These are phyloP conservation scores for Leptographium procerum DNA, from an alignment of 2,329 filamentous ascomycete genomes.

Conservation along the genomic window DNA sequence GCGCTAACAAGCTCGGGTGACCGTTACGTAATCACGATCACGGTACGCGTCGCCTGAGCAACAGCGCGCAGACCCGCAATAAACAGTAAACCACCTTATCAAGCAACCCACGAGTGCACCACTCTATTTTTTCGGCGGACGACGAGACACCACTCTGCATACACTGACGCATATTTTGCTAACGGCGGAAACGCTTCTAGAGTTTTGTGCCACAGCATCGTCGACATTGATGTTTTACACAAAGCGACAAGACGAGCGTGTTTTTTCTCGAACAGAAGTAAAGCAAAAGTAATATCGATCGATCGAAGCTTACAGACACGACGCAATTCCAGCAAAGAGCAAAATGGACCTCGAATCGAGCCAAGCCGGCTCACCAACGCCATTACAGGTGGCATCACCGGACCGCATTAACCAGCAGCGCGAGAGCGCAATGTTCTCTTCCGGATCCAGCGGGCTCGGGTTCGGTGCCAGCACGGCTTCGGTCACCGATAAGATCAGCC, in stretches of 20 bases:
- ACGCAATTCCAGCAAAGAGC: too few relatives aligned
- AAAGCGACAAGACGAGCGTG: too few relatives aligned
- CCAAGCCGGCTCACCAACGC: slow-evolving; percentile 40
- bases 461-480: slow-evolving; percentile 21
- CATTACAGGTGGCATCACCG: slow-evolving; percentile 50
- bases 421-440: slow-evolving; percentile 13
- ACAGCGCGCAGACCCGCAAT: slow-evolving; percentile 10
- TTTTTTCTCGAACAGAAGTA: too few relatives aligned
- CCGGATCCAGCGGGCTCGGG: background rate
- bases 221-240: too few relatives aligned
- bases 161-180: too few relatives aligned
- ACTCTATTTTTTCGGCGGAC: background rate
- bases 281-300: too few relatives aligned
- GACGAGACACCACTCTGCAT: background rate
- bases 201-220: background rate
- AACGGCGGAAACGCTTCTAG: background rate
- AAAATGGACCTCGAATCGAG: slow-evolving; percentile 34
- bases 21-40: background rate
- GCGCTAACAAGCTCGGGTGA: background rate
- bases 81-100: slow-evolving; percentile 5
- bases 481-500: slow-evolving; percentile 57
- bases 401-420: slow-evolving; percentile 48
- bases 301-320: too few relatives aligned
- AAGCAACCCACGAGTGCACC: background rate
- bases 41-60: slow-evolving; percentile 11